Conservation (phyloP, 78 protist genomes). For the Dictyostelium citrinum region DNA sequence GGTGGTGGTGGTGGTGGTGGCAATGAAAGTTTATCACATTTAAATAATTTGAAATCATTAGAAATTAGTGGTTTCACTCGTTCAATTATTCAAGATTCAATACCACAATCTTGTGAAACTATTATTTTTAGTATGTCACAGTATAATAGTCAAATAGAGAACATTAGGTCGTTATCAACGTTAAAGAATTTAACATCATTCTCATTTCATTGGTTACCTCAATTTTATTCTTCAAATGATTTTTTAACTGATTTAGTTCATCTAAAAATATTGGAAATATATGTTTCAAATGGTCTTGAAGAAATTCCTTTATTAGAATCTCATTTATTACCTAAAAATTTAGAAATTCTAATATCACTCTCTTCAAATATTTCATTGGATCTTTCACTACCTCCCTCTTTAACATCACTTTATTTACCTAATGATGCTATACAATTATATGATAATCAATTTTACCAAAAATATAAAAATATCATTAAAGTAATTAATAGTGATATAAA, state of each 20-base stretch:
- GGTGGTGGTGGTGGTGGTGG: no score
- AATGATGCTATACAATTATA: not conserved
- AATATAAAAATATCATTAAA: no score
- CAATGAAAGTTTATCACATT: not conserved
- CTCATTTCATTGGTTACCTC: not conserved
- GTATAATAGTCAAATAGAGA: not conserved
- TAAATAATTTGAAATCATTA: not conserved
- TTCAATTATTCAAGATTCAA: not conserved
- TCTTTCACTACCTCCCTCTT: not conserved
- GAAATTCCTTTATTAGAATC: not conserved
- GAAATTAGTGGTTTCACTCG: not conserved
- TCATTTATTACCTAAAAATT: not conserved
- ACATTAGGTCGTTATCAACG: not conserved
- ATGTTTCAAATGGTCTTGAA: not conserved
- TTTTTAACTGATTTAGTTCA: not conserved
- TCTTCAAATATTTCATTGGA: not conserved
- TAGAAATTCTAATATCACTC: not conserved
- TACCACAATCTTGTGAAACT: not conserved
- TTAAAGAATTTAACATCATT: not conserved
- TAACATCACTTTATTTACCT: not conserved
- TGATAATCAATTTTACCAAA: not conserved
- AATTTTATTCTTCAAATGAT: not conserved
- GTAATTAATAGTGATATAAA: no score
- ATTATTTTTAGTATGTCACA: not conserved
- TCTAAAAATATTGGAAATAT: not conserved